phyloP scores from a whole-genome alignment of 768 basidiomycete genomes.

The Tubosaeta brunneosetosa region DNA sequence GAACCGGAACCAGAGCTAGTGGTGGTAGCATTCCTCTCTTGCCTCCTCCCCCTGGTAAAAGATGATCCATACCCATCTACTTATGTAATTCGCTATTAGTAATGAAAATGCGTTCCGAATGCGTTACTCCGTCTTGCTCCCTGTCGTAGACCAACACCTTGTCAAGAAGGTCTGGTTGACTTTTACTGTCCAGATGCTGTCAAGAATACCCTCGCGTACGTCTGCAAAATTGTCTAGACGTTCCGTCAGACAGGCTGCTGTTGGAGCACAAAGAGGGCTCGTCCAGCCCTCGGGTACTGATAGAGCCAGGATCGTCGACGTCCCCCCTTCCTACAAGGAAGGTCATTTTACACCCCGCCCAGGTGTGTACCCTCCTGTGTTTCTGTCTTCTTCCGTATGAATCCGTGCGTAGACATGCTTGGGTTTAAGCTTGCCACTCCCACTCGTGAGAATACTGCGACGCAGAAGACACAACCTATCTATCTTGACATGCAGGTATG shows the following conservation, averaged over 20 bases:
- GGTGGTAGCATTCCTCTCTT: slow-evolving; percentile 58
- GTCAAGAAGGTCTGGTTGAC: slow-evolving; percentile 3
- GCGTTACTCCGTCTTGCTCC: slow-evolving; percentile 5
- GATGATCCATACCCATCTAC: slow-evolving; percentile 22
- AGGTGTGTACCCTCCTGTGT: slow-evolving; percentile 40
- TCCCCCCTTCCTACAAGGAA: slow-evolving; percentile 70
- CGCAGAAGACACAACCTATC: slow-evolving; percentile 76
- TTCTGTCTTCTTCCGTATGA: background rate
- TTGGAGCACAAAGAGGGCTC: slow-evolving; percentile 48
- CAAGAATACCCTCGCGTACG: slow-evolving; percentile 45
- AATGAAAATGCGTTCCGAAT: slow-evolving; percentile 6
- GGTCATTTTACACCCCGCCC: slow-evolving; percentile 64
- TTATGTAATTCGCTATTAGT: slow-evolving; percentile 12
- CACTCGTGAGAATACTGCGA: slow-evolving; percentile 50
- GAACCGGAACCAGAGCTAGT: slow-evolving; percentile 21
- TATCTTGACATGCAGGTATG: slow-evolving; percentile 96
- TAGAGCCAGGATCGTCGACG: slow-evolving; percentile 76
- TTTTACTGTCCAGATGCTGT: slow-evolving; percentile 44
- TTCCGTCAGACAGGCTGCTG: slow-evolving; percentile 18
- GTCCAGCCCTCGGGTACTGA: slow-evolving; percentile 82
- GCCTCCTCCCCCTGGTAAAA: slow-evolving; percentile 74
- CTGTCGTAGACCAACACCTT: slow-evolving; percentile 10
- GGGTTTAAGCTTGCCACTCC: slow-evolving; percentile 78
- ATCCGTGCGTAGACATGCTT: slow-evolving; percentile 62
- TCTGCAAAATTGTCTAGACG: slow-evolving; percentile 25